These are phyloP conservation scores for Arthrobotrys sinensis DNA, from an alignment of 2,329 filamentous ascomycete genomes.

Conservation along the genomic window DNA sequence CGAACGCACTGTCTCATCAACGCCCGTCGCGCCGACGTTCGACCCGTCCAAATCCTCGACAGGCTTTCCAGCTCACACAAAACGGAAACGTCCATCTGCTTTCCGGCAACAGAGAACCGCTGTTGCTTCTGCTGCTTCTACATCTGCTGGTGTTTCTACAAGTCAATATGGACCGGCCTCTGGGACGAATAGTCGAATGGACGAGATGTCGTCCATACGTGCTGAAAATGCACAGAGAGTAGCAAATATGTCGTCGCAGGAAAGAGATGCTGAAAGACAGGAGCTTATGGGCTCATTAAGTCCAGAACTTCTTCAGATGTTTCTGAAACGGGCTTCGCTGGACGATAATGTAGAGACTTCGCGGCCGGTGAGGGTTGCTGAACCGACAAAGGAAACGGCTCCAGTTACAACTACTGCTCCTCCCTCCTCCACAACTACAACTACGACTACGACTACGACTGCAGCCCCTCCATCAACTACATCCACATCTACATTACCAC, in stretches of 20 bases:
- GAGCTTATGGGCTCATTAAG: conserved; percentile 86
- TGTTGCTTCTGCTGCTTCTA: conserved; percentile 64
- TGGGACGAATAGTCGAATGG: conserved; percentile 66
- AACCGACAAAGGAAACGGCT: conserved; percentile 9
- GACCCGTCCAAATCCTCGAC: conserved; percentile 41
- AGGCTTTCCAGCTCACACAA: conserved; percentile 92
- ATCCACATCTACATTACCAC: conserved; percentile 66
- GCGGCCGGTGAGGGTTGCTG: conserved; percentile 32
- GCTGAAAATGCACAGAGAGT: conserved; percentile 83
- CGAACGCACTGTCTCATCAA: conserved; percentile 45
- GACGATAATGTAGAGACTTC: conserved; percentile 71
- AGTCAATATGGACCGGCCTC: conserved; percentile 61
- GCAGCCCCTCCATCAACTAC: conserved; percentile 68
- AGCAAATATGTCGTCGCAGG: conserved; percentile 82
- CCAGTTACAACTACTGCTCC: too few relatives aligned
- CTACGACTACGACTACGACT: conserved; percentile 41
- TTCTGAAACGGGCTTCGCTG: conserved; percentile 83
- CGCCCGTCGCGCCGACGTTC: conserved; percentile 34
- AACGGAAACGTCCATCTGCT: conserved; percentile 79
- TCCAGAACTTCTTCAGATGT: conserved; percentile 80
- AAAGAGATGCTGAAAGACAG: conserved; percentile 84
- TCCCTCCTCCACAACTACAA: not conserved
- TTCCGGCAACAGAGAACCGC: conserved; percentile 76
- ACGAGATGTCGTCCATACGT: conserved; percentile 82
- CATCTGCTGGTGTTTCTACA: conserved; percentile 33